Evolutionary conservation across 768 basidiomycete species (phyloP).

Genomic region (Tricholoma matsutake): DNA sequence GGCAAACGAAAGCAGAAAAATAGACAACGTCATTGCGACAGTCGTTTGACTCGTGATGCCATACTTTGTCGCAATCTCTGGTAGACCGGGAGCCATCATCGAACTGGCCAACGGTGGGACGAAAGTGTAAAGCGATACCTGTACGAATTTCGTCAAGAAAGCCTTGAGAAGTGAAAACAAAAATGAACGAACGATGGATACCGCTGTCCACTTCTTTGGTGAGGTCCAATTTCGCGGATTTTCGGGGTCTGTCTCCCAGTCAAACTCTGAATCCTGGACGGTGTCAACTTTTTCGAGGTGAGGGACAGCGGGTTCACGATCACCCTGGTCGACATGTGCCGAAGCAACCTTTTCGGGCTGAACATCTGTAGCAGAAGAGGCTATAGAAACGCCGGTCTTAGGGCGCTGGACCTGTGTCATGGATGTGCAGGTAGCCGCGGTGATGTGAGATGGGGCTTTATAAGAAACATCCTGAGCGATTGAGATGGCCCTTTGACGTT

Average conservation of each 20-base stretch:
- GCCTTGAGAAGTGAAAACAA: background rate
- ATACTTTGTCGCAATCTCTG: constrained; percentile 50
- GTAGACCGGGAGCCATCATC: constrained; percentile 75
- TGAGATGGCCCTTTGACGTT: constrained; percentile 21
- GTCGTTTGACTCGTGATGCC: constrained; percentile 51
- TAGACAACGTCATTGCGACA: constrained; percentile 56
- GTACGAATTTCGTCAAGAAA: constrained; percentile 20
- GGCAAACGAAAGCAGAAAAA: constrained; percentile 71
- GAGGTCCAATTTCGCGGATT: constrained; percentile 70
- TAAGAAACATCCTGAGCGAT: background rate
- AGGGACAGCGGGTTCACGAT: constrained; percentile 45
- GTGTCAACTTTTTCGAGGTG: constrained; percentile 35
- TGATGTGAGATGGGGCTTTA: background rate
- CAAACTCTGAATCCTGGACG: constrained; percentile 38
- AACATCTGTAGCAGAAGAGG: constrained; percentile 26
- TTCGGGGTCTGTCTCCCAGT: constrained; percentile 56
- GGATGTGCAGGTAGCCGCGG: background rate
- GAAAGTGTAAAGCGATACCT: constrained; percentile 65
- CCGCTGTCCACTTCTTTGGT: constrained; percentile 57
- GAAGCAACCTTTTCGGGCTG: constrained; percentile 12
- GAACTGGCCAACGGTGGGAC: constrained; percentile 43
- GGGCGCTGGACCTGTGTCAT: constrained; percentile 8
- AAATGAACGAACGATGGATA: constrained; percentile 54
- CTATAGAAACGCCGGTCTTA: constrained; percentile 1
- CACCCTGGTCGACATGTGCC: constrained; percentile 13